Conservation (phyloP, 352 stramenopile species). For the Phytophthora pini region DNA sequence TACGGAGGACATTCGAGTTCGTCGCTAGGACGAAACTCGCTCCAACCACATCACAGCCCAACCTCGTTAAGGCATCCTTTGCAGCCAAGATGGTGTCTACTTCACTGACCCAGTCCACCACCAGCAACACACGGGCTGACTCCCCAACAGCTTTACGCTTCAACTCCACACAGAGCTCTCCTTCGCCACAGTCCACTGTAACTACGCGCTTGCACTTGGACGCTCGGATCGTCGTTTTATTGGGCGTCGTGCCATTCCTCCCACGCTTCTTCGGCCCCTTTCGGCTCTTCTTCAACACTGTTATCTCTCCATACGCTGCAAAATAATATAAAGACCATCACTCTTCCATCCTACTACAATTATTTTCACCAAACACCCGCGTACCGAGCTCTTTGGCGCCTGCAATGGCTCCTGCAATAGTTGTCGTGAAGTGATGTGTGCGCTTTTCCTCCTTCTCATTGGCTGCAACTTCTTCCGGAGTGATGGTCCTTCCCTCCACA, state of each 20-base stretch:
- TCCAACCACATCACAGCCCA: conserved; percentile 59
- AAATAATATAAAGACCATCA: background rate
- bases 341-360: too few species aligned
- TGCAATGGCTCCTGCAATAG: conserved; percentile 58
- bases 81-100: conserved; percentile 52
- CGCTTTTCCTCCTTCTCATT: background rate
- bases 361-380: background rate
- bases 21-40: conserved; percentile 56
- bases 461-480: conserved; percentile 2
- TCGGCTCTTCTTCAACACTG: conserved; percentile 26
- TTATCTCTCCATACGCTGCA: conserved; percentile 55
- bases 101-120: conserved; percentile 65
- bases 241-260: conserved; percentile 8
- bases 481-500: conserved; percentile 23
- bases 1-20: conserved; percentile 37
- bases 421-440: conserved; percentile 39
- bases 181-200: conserved; percentile 30
- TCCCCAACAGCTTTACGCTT: conserved; percentile 34
- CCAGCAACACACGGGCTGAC: conserved; percentile 39
- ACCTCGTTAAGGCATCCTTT: conserved; percentile 42
- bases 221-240: conserved; percentile 11
- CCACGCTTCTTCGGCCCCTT: conserved; percentile 7
- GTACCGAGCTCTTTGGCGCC: conserved; percentile 48
- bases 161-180: conserved; percentile 35
- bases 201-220: conserved; percentile 37